Base-by-base conservation (phyloP, 108 stramenopile species). In the Aurantiochytrium sp. region DNA sequence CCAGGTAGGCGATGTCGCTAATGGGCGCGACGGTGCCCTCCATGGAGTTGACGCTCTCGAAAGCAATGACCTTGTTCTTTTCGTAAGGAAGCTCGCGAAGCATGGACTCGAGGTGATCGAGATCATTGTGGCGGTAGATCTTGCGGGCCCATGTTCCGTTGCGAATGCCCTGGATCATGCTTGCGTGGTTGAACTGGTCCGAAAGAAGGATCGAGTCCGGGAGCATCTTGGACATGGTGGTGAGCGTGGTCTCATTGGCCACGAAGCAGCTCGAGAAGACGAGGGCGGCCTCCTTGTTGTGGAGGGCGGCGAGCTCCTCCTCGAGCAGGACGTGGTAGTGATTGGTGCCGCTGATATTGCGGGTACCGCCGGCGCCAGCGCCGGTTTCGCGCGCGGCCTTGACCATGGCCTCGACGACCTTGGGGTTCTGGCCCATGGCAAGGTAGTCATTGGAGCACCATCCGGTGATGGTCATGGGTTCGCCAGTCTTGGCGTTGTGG, bases 361-460 rank as follows among this genome's bases (percentile, higher is more conserved):
- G 89, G 45, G 89, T 90, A 58, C 89, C 89, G 44, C 89, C 89
- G 16, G 88, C 88, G 42, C 89, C 89, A 0, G 89, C 45, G 10
- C 89, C 89, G 21, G 14, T 43, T 16, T 59, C 58, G 23, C 25
- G 25, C 18, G 49, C 45, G 19, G 89, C 59, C 44, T 87, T 5
- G 12, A 51, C 43, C 87, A 87, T 57, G 51, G 89, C 72, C 12
- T 25, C 87, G 18, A 90, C 35, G 12, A 90, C 89, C 42, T 35
- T 58, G 83, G 89, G 89, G 89, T 90, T 29, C 57, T 90, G 89
- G 43, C 89, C 89, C 89, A 90, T 90, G 23, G 88, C 72, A 0
- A 90, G 88, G 89, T 90, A 90, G 89, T 90, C 89, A 49, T 90
- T 90, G n/a, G 49, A 53, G 89, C 89, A 90, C 89, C 89, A 90